Base-by-base conservation (phyloP, 129 eudicot genomes). In the Flaveria ramosissima region DNA sequence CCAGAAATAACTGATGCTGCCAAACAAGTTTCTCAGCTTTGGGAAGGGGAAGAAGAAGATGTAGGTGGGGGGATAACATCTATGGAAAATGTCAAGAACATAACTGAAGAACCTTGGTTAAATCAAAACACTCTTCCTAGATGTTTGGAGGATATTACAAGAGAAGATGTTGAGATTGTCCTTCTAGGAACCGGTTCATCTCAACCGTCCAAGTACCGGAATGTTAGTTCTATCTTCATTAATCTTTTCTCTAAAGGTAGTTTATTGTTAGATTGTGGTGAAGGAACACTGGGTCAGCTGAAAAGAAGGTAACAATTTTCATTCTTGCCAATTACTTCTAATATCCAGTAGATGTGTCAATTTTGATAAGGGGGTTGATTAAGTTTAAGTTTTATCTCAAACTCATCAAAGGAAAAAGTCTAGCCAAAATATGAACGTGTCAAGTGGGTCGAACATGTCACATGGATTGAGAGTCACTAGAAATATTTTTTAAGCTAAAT, bases 121-220 rank as follows among this genome's bases (percentile, higher is more conserved):
- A 85, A 19, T 70, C 91, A 81, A 72, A 73, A 36, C 57, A 61
- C 24, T 23, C 65, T 86, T 77, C 96, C 98, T 0, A 70, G 71
- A 71, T 93, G 98, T 81, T 84, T 93, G 85, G 86, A 93, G 51
- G 74, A 82, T 60, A 79, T 91, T 77, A 80, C 93, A 16, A 81
- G 97, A 78, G 98, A 93, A 83, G 85, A 91, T 47, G 86, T 89
- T 80, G 98, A 93, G 82, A 91, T 93, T 72, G 97, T 91, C 78
- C 97, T 93, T 80, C 83, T 93, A 3, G 98, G 98, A 61, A 93
- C 98, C 0, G 98, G 98, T 47, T 93, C 97, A 14, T 89, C 97
- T 72, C 98, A 93, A 77, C 98, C 98, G 72, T 93, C 98, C 27
- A 93, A 93, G 72, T 93, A 93, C 56, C 82, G 98, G 47, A 93